A percentile compares a stretch with the other conserved stretches of the same genome.
Conservation (phyloP, 2,329 filamentous ascomycete genomes). For the Colletotrichum gloeosporioides region DNA sequence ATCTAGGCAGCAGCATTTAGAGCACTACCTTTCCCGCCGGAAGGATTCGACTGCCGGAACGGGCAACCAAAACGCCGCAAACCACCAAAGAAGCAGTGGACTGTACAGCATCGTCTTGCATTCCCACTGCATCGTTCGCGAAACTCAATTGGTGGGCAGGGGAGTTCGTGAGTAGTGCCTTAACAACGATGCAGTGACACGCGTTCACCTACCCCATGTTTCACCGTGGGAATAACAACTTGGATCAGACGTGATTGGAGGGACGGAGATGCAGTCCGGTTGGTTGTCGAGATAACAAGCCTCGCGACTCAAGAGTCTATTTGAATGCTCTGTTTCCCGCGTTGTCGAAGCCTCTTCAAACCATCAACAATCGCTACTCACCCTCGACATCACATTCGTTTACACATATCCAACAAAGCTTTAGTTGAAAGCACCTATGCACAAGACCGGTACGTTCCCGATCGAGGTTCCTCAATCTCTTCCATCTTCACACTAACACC, state of each 20-base stretch:
- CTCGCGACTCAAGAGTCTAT: not conserved
- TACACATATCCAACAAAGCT: not conserved
- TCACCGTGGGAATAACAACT: not conserved
- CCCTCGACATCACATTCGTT: not conserved
- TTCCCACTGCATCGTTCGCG: not conserved
- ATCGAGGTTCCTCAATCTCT: no score
- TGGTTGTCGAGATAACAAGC: not conserved
- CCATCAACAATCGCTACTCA: not conserved
- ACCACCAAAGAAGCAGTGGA: not conserved
- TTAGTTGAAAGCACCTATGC: not conserved
- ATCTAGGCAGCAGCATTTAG: conserved; percentile 15
- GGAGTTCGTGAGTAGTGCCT: not conserved
- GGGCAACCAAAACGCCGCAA: not conserved
- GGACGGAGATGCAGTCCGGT: not conserved
- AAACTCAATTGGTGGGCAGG: not conserved
- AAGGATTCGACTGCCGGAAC: conserved; percentile 1
- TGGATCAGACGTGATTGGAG: not conserved
- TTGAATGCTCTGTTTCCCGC: not conserved
- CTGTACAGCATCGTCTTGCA: not conserved
- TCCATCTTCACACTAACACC: not conserved
- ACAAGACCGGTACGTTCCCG: not conserved
- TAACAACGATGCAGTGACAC: not conserved
- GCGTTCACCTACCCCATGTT: not conserved
- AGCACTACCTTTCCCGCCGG: not conserved
- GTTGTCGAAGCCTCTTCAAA: not conserved